Base-by-base conservation (phyloP, 116 monocot species). In the Papilionanthe hybrid region DNA sequence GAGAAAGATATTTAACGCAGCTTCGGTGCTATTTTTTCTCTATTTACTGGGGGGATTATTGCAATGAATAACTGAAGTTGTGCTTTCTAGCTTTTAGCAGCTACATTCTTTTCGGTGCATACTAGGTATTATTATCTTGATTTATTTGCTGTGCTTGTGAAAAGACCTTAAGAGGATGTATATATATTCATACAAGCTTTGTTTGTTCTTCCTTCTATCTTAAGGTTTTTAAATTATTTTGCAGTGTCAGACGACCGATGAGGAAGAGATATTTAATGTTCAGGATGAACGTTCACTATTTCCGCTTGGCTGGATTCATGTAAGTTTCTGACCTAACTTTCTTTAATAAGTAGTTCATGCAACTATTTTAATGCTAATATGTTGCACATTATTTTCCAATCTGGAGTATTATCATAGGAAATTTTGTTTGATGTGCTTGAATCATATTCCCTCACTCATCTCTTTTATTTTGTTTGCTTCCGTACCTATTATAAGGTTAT, bases 261-360 rank as follows among this genome's bases (percentile, higher is more conserved):
- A 99, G 85, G 99, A 99, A 86, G 99, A 99, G 88, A 89, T 99
- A 85, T 99, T 93, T 86, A 87, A 95, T 84, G 85, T 87, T 80
- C 99, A 99, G 88, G 99, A 99, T 81, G 86, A 92, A 48, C 87
- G 84, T 28, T 90, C 95, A 5, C 90, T 99, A 83, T 93, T 99
- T 66, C 90, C 95, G 1, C 92, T 99, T 87, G 99, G 99, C 4
- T 99, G 99, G 99, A 99, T 99, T 84, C 99, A 99, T 87, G 99
- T 99, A 93, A 93, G 95, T 91, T 81, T 79, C 75, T 53, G 20
- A 18, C 9, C 49, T n/a, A 27, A 22, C 25, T 75, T 75, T 49
- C 7, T 50, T 13, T 75, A 29, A 73, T 22, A 19, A 45, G 19
- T 73, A 22, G 44, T 43, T 73, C 73, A 20, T n/a, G 19, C 42